These are phyloP conservation scores for Teunomyces tritomae DNA, from an alignment of 805 yeast species.

Conservation along the genomic window DNA sequence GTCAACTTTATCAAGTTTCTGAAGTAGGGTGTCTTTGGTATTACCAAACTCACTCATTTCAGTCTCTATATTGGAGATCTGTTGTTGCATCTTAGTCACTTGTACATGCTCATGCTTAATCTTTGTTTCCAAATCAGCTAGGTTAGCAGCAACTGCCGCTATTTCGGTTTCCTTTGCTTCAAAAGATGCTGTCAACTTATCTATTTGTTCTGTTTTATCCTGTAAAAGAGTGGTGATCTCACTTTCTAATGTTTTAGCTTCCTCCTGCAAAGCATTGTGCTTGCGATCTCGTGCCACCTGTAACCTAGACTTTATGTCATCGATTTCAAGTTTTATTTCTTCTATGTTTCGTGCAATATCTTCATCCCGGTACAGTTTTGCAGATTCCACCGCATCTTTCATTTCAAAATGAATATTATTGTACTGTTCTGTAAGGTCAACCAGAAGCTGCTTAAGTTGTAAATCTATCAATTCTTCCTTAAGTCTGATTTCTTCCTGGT, in stretches of 20 bases:
- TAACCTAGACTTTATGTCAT: neutral
- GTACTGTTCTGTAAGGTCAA: conserved; percentile 24
- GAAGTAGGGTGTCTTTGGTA: conserved; percentile 15
- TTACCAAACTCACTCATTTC: conserved; percentile 17
- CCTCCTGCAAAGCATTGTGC: neutral
- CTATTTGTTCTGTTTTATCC: conserved; percentile 9
- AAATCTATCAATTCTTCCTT: conserved; percentile 27
- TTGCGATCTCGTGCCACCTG: neutral
- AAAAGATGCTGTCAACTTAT: conserved; percentile 24
- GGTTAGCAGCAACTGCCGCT: conserved; percentile 11
- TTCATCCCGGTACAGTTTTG: conserved; percentile 22
- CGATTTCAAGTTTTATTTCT: neutral
- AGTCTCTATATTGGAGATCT: conserved; percentile 13
- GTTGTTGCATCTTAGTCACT: conserved; percentile 4
- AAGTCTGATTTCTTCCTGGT: conserved; percentile 20
- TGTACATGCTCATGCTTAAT: conserved; percentile 5
- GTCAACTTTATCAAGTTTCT: conserved; percentile 19
- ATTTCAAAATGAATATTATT: conserved; percentile 33
- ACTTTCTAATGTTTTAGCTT: neutral
- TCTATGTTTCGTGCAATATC: neutral
- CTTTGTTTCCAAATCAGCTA: conserved; percentile 3
- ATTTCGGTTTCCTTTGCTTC: conserved; percentile 23
- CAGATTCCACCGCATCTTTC: conserved; percentile 29
- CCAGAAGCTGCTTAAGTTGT: conserved; percentile 28
- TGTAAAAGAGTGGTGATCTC: neutral